Percentiles rank a stretch among this genome's conserved stretches.
These are phyloP conservation scores for Moricandia arvensis DNA, from an alignment of 345 rosid genomes.

Conservation along the genomic window DNA sequence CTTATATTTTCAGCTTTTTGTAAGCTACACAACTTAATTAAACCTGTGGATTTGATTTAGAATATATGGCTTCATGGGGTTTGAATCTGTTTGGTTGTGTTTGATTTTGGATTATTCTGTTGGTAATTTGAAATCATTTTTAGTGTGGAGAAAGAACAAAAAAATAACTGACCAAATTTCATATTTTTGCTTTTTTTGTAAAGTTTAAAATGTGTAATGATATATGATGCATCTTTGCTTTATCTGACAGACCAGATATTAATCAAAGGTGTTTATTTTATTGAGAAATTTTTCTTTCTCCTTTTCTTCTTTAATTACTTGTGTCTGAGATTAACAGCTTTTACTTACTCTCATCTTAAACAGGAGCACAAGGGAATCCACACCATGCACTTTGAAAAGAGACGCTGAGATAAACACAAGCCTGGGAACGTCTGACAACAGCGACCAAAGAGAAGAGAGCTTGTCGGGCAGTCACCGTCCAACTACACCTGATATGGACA, in stretches of 20 bases:
- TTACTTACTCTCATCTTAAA: constrained; percentile 28
- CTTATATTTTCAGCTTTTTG: background rate
- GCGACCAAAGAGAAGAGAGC: constrained; percentile 44
- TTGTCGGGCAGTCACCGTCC: constrained; percentile 47
- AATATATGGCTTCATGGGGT: background rate
- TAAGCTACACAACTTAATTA: background rate
- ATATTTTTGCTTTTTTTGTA: background rate
- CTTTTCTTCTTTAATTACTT: too few relatives aligned
- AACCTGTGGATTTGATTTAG: background rate
- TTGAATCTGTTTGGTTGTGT: background rate
- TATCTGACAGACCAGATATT: constrained; percentile 36
- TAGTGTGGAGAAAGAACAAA: background rate
- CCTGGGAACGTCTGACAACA: constrained; percentile 45
- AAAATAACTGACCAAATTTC: background rate
- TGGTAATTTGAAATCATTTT: background rate
- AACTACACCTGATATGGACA: constrained; percentile 38
- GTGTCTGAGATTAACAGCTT: too few relatives aligned
- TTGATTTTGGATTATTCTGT: background rate
- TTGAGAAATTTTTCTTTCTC: too few relatives aligned
- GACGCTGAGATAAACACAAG: constrained; percentile 56
- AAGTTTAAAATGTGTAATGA: background rate
- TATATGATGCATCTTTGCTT: constrained; percentile 35
- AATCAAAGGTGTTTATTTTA: constrained; percentile 15
- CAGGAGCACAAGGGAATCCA: constrained; percentile 86
- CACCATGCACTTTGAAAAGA: constrained; percentile 85